Evolutionary conservation across 495 filamentous ascomycete genomes (phyloP).

Genomic region (Xylaria telfairii): DNA sequence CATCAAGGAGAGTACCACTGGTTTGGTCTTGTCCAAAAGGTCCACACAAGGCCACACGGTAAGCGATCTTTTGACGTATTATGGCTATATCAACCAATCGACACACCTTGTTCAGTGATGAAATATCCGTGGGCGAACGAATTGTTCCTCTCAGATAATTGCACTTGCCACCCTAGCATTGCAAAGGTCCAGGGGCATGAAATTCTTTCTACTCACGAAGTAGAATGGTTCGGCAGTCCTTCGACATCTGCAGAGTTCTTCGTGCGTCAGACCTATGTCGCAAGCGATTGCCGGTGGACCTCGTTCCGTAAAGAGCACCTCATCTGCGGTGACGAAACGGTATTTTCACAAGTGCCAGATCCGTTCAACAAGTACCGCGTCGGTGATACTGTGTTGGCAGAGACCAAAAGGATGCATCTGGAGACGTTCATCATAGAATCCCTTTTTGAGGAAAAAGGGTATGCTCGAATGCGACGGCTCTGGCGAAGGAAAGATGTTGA

Average conservation of each 20-base stretch:
- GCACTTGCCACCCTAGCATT: constrained; percentile 61
- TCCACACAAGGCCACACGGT: constrained; percentile 45
- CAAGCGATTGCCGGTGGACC: constrained; percentile 54
- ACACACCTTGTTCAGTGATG: constrained; percentile 68
- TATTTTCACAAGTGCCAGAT: constrained; percentile 10
- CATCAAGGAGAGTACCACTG: constrained; percentile 54
- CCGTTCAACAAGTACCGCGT: constrained; percentile 37
- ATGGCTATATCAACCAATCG: constrained; percentile 73
- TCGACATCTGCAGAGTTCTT: constrained; percentile 59
- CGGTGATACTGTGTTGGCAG: constrained; percentile 64
- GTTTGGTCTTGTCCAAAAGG: constrained; percentile 70
- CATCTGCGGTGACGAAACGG: constrained; percentile 39
- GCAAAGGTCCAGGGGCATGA: constrained; percentile 54
- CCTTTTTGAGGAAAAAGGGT: constrained; percentile 44
- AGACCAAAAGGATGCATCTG: constrained; percentile 36
- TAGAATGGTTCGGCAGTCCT: constrained; percentile 61
- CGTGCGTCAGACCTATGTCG: constrained; percentile 69
- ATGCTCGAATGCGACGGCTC: constrained; percentile 54
- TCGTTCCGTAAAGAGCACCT: constrained; percentile 59
- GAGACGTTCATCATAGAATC: constrained; percentile 63
- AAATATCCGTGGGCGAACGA: constrained; percentile 72
- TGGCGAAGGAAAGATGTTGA: constrained; percentile 51
- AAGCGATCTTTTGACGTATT: constrained; percentile 61
- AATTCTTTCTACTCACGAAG: constrained; percentile 57
- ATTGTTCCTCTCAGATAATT: constrained; percentile 78